A percentile compares a stretch with the other conserved stretches of the same genome.
These are phyloP conservation scores for Microthlaspi erraticum DNA, from an alignment of 345 rosid genomes.

Conservation along the genomic window DNA sequence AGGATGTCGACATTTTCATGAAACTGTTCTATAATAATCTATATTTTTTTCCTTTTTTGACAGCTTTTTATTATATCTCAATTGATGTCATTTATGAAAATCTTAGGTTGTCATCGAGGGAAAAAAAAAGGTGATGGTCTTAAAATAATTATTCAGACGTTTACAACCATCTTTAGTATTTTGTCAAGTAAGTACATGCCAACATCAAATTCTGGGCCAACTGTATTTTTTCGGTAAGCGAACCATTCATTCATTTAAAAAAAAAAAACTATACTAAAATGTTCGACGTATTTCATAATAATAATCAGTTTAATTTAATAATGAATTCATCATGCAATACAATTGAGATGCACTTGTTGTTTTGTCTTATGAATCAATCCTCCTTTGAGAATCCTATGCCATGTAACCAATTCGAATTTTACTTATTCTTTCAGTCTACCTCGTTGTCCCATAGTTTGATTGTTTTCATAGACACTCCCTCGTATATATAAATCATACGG, in stretches of 20 bases:
- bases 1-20: slow-evolving; percentile 23
- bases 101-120: not conserved
- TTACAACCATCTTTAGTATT: not conserved
- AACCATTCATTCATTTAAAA: slow-evolving; percentile 16
- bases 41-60: no score
- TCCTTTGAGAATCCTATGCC: slow-evolving; percentile 15
- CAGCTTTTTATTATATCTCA: slow-evolving; percentile 1
- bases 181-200: slow-evolving; percentile 17
- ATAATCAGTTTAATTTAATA: not conserved
- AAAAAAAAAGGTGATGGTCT: not conserved
- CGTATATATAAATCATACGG: slow-evolving; percentile 20
- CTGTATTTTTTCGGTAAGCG: slow-evolving; percentile 37
- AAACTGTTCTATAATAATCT: not conserved
- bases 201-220: slow-evolving; percentile 41
- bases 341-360: slow-evolving; percentile 23
- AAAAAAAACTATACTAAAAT: not conserved
- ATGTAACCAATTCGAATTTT: slow-evolving; percentile 3
- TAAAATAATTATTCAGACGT: not conserved
- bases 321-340: not conserved
- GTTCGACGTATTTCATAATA: slow-evolving; percentile 7
- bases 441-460: not conserved
- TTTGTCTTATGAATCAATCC: slow-evolving; percentile 34
- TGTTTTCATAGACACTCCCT: slow-evolving; percentile 19
- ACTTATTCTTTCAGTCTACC: slow-evolving; percentile 17
- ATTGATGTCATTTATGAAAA: not conserved